Percentiles rank a stretch among this genome's conserved stretches.
Evolutionary conservation across 345 rosid genomes (phyloP).

Genomic region (Noccaea bulbosa): DNA sequence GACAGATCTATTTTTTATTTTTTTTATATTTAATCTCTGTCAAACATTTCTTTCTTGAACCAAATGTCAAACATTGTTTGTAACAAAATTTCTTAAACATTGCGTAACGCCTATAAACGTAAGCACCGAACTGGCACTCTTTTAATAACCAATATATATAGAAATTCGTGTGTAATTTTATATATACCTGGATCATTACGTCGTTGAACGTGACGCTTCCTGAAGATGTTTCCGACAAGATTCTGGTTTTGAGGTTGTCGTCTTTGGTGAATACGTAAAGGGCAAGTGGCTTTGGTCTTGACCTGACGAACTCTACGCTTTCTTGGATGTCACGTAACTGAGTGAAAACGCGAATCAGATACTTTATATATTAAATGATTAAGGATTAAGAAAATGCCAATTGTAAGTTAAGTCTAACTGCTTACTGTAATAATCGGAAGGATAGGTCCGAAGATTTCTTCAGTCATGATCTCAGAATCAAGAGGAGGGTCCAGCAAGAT

Average conservation of each 20-base stretch:
- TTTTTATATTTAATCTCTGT: too few species aligned
- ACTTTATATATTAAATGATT: background rate
- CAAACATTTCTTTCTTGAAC: too few species aligned
- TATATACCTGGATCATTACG: background rate
- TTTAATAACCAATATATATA: too few species aligned
- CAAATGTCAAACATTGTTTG: too few species aligned
- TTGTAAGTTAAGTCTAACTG: background rate
- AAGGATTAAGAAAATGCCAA: too few species aligned
- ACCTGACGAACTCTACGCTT: background rate
- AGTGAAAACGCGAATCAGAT: background rate
- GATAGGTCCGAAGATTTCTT: background rate
- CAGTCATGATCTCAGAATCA: background rate
- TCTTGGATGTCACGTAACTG: background rate
- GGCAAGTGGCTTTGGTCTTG: background rate
- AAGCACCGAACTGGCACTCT: too few species aligned
- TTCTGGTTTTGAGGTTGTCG: background rate
- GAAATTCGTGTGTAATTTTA: too few species aligned
- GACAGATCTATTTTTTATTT: too few species aligned
- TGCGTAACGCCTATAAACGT: too few species aligned
- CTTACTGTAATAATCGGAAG: background rate
- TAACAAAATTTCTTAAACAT: too few species aligned
- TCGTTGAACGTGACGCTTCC: constrained; percentile 1
- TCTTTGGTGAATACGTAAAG: background rate
- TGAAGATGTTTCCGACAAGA: background rate
- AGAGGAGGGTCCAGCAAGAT: background rate